A percentile compares a stretch with the other conserved stretches of the same genome.
Conservation (phyloP, 2,329 filamentous ascomycete species). For the Thelonectria discophora region DNA sequence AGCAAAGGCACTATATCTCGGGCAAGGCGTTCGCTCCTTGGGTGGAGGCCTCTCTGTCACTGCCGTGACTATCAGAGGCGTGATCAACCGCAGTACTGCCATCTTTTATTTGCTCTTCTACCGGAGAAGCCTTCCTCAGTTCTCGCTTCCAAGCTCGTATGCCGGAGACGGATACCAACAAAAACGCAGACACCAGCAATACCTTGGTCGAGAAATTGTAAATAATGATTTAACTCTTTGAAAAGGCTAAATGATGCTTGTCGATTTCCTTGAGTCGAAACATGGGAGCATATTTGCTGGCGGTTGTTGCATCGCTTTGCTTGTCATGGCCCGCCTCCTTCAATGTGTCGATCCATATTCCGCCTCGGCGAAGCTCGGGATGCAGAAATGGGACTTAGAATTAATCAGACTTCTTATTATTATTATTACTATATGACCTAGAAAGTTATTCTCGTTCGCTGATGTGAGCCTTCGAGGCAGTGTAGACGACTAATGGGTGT, state of each 20-base stretch:
- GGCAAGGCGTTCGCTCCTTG: not conserved
- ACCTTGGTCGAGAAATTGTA: not conserved
- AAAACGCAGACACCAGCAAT: not conserved
- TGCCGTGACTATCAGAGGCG: not conserved
- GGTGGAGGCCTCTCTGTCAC: not conserved
- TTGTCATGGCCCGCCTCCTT: not conserved
- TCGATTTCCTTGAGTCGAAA: not conserved
- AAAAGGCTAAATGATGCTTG: not conserved
- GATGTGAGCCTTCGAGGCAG: not conserved
- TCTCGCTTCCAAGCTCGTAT: not conserved
- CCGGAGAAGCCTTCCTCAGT: not conserved
- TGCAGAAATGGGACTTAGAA: not conserved
- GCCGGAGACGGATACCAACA: not conserved
- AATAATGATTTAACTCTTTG: not conserved
- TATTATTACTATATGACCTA: not conserved
- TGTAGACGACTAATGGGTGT: not conserved
- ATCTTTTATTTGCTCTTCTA: not conserved
- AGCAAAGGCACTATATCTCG: not conserved
- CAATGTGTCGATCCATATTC: not conserved
- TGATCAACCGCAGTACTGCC: not conserved
- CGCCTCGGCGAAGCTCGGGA: not conserved
- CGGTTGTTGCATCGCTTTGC: not conserved
- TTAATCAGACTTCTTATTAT: not conserved
- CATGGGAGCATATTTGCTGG: not conserved
- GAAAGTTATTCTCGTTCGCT: not conserved